Evolutionary conservation across 371 early-diverging fungal species (phyloP).

Genomic region (Syncephalastrum sp.): DNA sequence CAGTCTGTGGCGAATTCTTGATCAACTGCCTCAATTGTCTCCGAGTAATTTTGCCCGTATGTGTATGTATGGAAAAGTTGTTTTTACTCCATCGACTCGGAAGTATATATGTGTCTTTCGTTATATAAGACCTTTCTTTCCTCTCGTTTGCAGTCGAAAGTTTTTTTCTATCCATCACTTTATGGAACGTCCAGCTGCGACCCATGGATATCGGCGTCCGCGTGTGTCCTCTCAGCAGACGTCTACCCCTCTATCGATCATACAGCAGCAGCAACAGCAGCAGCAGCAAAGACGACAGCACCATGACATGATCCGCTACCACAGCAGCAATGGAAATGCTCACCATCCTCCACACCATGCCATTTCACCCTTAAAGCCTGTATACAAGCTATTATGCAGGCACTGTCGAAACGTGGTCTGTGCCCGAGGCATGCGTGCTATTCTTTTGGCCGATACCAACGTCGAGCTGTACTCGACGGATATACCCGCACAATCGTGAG

Average conservation of each 20-base stretch:
- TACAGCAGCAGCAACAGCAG: slow-evolving; percentile 6
- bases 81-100: no score
- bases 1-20: no score
- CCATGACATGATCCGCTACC: background rate
- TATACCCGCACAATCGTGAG: slow-evolving; percentile 78
- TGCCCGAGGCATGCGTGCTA: slow-evolving; percentile 85
- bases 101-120: no score
- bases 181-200: no score
- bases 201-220: no score
- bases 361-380: slow-evolving; percentile 32
- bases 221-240: no score
- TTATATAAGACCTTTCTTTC: no score
- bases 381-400: slow-evolving; percentile 37
- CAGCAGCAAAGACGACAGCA: background rate
- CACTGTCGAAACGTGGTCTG: slow-evolving; percentile 57
- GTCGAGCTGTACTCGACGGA: slow-evolving; percentile 88
- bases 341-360: slow-evolving; percentile 2
- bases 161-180: no score
- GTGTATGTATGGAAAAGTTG: no score
- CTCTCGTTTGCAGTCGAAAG: no score
- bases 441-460: slow-evolving; percentile 86
- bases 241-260: background rate
- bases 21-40: no score
- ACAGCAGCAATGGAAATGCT: slow-evolving; percentile 1
- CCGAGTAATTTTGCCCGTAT: no score